Evolutionary conservation across 768 basidiomycete genomes (phyloP).

Genomic region (Ephemerocybe angulata): DNA sequence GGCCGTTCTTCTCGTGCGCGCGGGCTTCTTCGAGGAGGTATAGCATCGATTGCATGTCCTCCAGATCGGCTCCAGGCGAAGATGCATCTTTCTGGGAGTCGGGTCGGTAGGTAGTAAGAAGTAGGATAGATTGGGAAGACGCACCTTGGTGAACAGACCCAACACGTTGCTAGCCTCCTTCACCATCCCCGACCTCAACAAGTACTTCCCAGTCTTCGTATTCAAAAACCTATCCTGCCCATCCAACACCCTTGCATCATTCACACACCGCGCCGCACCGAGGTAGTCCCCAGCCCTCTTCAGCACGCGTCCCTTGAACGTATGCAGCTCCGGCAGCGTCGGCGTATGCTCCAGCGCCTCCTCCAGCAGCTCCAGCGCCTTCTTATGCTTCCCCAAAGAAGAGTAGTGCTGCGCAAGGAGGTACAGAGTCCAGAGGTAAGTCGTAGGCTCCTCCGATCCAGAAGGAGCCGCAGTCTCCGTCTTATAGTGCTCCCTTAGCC

Average conservation of each 20-base stretch:
- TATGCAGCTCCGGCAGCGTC: constrained; percentile 86
- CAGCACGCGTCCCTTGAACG: constrained; percentile 75
- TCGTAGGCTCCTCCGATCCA: constrained; percentile 58
- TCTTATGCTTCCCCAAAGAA: constrained; percentile 46
- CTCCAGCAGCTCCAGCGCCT: constrained; percentile 61
- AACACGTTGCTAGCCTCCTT: constrained; percentile 72
- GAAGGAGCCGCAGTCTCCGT: constrained; percentile 21
- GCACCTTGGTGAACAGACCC: constrained; percentile 89
- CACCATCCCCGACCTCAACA: constrained; percentile 75
- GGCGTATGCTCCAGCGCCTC: constrained; percentile 81
- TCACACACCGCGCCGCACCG: constrained; percentile 71
- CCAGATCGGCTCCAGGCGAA: constrained; percentile 72
- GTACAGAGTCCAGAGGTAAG: constrained; percentile 92
- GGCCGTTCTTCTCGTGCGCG: constrained; percentile 59
- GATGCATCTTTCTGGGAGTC: constrained; percentile 73
- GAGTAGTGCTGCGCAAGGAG: constrained; percentile 91
- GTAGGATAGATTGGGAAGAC: not conserved
- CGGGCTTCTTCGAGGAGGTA: constrained; percentile 83
- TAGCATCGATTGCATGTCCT: constrained; percentile 94
- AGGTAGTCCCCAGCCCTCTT: constrained; percentile 81
- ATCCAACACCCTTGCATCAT: constrained; percentile 82
- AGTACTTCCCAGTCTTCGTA: constrained; percentile 90
- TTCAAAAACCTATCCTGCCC: constrained; percentile 95
- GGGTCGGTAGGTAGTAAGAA: not conserved
- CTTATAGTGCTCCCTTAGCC: constrained; percentile 31